phyloP scores from a whole-genome alignment of 257 asterid genomes.

The Henckelia pumila region DNA sequence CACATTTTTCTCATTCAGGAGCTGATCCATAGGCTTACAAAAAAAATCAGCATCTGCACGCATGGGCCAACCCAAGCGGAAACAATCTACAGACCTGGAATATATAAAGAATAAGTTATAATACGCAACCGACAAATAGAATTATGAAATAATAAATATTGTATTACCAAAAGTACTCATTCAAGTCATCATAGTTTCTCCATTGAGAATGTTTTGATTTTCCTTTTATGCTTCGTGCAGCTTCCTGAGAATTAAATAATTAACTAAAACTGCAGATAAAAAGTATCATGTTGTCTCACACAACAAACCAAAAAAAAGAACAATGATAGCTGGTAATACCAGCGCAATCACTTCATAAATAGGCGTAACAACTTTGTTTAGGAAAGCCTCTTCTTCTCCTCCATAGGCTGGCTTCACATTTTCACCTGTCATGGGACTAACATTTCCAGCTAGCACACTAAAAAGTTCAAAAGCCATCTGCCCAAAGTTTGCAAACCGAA shows the following conservation, averaged over 20 bases:
- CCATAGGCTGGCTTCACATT: conserved; percentile 99
- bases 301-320: conserved; percentile 13
- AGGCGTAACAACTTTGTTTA: conserved; percentile 87
- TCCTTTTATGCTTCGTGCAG: conserved; percentile 78
- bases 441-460: conserved; percentile 99
- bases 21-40: conserved; percentile 49
- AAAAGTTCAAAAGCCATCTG: conserved; percentile 98
- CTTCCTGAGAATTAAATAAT: conserved; percentile 58
- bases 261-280: conserved; percentile 4
- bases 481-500: conserved; percentile 20
- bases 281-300: conserved; percentile 1
- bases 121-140: conserved; percentile 6
- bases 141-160: conserved; percentile 16
- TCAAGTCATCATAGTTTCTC: conserved; percentile 98
- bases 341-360: conserved; percentile 90
- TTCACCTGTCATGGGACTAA: conserved; percentile 96
- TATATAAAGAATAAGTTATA: conserved; percentile 20
- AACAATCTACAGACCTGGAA: conserved; percentile 94
- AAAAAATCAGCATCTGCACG: conserved; percentile 99
- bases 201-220: conserved; percentile 95
- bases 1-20: conserved; percentile 63
- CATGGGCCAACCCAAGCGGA: conserved; percentile 99
- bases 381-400: conserved; percentile 97
- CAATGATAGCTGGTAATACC: conserved; percentile 45
- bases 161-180: conserved; percentile 91